Evolutionary conservation across 768 basidiomycete species (phyloP).

Genomic region (Hydnum rufescens): DNA sequence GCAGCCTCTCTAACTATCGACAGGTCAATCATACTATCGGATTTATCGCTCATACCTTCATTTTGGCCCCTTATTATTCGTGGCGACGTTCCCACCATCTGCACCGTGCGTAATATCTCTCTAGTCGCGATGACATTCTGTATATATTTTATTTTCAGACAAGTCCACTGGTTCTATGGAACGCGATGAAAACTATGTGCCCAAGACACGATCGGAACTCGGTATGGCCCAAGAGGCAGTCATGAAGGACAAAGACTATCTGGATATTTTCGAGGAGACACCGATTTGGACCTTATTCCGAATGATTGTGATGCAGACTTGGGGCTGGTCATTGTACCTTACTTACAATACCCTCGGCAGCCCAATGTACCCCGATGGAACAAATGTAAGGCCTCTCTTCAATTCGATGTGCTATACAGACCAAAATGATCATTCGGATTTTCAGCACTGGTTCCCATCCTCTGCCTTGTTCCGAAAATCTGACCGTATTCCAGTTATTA

Average conservation of each 20-base stretch:
- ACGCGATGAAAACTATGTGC: conserved; percentile 89
- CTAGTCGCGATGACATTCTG: background rate
- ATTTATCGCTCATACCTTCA: conserved; percentile 54
- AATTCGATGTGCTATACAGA: background rate
- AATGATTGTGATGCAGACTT: conserved; percentile 25
- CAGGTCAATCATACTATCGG: conserved; percentile 80
- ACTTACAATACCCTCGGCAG: conserved; percentile 73
- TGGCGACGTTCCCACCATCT: background rate
- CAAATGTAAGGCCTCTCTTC: conserved; percentile 41
- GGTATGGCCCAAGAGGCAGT: conserved; percentile 20
- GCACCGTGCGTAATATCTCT: conserved; percentile 38
- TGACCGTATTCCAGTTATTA: conserved; percentile 52
- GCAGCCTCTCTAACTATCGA: conserved; percentile 86
- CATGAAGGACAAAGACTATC: conserved; percentile 1
- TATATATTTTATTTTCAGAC: background rate
- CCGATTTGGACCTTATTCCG: background rate
- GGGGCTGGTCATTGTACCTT: conserved; percentile 77
- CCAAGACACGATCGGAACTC: conserved; percentile 56
- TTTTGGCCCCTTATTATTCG: background rate
- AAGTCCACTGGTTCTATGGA: background rate
- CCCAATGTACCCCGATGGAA: conserved; percentile 49
- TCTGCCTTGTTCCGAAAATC: conserved; percentile 72
- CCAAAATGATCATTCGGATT: background rate
- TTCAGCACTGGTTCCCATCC: conserved; percentile 51
- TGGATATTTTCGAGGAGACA: conserved; percentile 1